These are phyloP conservation scores for Gyromitra esculenta DNA, from an alignment of 2,329 filamentous ascomycete genomes.

Conservation along the genomic window DNA sequence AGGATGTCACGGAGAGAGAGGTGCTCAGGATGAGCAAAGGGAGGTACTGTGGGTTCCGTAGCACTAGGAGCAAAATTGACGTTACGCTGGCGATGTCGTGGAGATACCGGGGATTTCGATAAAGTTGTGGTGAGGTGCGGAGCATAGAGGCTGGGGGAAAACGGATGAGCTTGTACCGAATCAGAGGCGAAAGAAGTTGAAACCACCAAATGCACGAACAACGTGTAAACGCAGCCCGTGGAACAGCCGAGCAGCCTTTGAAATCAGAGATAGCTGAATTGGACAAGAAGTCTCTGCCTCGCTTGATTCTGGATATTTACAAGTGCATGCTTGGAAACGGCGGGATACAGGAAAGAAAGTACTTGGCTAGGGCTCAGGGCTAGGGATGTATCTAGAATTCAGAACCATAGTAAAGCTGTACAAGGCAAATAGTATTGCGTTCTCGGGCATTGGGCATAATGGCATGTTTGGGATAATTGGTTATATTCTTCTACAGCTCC, in stretches of 20 bases:
- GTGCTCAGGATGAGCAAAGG: slow-evolving; percentile 27
- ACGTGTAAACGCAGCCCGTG: slow-evolving; percentile 26
- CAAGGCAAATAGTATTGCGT: neutral
- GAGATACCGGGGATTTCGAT: slow-evolving; percentile 44
- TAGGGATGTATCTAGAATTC: slow-evolving; percentile 2
- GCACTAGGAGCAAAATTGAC: slow-evolving; percentile 35
- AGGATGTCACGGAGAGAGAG: slow-evolving; percentile 16
- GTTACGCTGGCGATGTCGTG: slow-evolving; percentile 41
- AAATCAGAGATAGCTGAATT: slow-evolving; percentile 9
- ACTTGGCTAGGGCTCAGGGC: slow-evolving; percentile 38
- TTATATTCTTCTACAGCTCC: neutral
- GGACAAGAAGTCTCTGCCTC: neutral
- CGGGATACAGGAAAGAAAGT: neutral
- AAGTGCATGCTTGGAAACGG: slow-evolving; percentile 1
- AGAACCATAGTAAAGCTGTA: neutral
- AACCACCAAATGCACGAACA: slow-evolving; percentile 50
- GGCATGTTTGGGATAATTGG: neutral
- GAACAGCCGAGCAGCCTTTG: neutral
- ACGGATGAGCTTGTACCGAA: slow-evolving; percentile 52
- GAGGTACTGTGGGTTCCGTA: slow-evolving; percentile 19
- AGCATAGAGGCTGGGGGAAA: slow-evolving; percentile 49
- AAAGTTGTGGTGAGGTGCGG: slow-evolving; percentile 46
- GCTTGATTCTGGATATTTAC: slow-evolving; percentile 28
- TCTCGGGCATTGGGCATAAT: neutral
- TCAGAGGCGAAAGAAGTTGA: slow-evolving; percentile 41